These are phyloP conservation scores for Diplodia scrobiculata DNA, from an alignment of 2,329 filamentous ascomycete genomes.

Conservation along the genomic window DNA sequence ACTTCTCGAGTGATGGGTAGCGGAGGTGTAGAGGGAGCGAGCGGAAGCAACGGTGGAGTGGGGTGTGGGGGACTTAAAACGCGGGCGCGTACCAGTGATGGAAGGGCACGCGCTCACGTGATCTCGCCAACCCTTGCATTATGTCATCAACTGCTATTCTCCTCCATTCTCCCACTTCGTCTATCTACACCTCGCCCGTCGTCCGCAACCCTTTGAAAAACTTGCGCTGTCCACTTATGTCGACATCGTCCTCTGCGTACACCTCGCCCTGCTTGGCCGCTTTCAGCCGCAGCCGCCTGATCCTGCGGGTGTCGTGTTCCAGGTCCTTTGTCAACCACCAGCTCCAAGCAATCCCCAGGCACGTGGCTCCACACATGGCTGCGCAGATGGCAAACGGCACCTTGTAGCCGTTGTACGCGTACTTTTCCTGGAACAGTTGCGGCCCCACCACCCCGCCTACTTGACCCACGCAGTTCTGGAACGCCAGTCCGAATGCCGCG, in stretches of 20 bases:
- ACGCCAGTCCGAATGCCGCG: conserved; percentile 50
- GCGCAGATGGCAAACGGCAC: conserved; percentile 46
- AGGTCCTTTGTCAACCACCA: conserved; percentile 50
- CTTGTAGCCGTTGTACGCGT: conserved; percentile 49
- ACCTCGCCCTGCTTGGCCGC: conserved; percentile 33
- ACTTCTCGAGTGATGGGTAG: not conserved
- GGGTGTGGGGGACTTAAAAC: not conserved
- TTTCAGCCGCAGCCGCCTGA: conserved; percentile 33
- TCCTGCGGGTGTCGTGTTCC: conserved; percentile 45
- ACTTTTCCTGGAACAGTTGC: conserved; percentile 50
- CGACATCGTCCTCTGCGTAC: conserved; percentile 26
- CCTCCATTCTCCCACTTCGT: not conserved
- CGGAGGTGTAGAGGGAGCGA: not conserved
- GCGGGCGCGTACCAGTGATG: not conserved
- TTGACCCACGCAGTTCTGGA: conserved; percentile 51
- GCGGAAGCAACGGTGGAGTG: not conserved
- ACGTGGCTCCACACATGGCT: conserved; percentile 36
- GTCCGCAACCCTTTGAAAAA: conserved; percentile 1
- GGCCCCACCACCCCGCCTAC: conserved; percentile 52
- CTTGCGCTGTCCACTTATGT: conserved; percentile 12
- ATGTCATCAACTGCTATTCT: not conserved
- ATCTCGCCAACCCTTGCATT: not conserved
- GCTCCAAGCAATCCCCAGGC: conserved; percentile 46
- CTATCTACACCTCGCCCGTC: not conserved
- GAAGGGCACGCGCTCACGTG: not conserved